A percentile compares a stretch with the other conserved stretches of the same genome.
Conservation (phyloP, 2,329 filamentous ascomycete genomes). For the Pseudomassariella vexata region DNA sequence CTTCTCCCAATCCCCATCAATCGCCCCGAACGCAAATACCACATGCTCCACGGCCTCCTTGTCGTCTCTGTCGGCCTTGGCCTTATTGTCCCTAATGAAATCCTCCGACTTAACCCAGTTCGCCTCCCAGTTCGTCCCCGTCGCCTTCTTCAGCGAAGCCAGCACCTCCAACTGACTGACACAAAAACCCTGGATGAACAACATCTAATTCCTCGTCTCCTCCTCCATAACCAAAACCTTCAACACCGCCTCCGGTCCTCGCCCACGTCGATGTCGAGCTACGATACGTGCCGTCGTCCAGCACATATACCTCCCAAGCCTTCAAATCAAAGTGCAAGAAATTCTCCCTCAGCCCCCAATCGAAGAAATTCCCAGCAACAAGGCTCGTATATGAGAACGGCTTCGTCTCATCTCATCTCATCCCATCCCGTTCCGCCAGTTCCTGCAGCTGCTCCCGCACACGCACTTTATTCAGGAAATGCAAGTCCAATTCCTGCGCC, state of each 20-base stretch:
- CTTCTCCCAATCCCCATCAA: slow-evolving; percentile 43
- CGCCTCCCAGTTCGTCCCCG: slow-evolving; percentile 22
- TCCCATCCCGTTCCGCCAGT: slow-evolving; percentile 14
- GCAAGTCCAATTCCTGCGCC: slow-evolving; percentile 28
- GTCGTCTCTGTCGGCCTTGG: slow-evolving; percentile 30
- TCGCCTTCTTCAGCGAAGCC: slow-evolving; percentile 25
- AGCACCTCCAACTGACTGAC: slow-evolving; percentile 30
- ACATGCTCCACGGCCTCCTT: slow-evolving; percentile 36
- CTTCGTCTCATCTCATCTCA: too few species aligned
- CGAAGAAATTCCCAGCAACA: slow-evolving; percentile 34
- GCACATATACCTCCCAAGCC: slow-evolving; percentile 23
- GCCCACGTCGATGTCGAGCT: slow-evolving; percentile 29
- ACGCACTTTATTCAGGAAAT: slow-evolving; percentile 28
- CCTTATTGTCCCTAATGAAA: slow-evolving; percentile 32
- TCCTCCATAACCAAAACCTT: slow-evolving; percentile 20
- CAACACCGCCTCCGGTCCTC: slow-evolving; percentile 28
- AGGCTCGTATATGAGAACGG: slow-evolving; percentile 32
- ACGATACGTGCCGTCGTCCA: slow-evolving; percentile 24
- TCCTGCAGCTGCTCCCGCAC: slow-evolving; percentile 25
- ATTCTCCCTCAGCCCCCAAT: slow-evolving; percentile 30
- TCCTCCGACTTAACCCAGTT: slow-evolving; percentile 28
- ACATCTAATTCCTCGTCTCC: slow-evolving; percentile 24
- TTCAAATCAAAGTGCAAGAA: slow-evolving; percentile 30
- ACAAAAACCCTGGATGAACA: slow-evolving; percentile 36
- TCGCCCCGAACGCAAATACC: slow-evolving; percentile 41